Evolutionary conservation across 1,284 basidiomycete species (phyloP).

Genomic region (Rhizoctonia solani): DNA sequence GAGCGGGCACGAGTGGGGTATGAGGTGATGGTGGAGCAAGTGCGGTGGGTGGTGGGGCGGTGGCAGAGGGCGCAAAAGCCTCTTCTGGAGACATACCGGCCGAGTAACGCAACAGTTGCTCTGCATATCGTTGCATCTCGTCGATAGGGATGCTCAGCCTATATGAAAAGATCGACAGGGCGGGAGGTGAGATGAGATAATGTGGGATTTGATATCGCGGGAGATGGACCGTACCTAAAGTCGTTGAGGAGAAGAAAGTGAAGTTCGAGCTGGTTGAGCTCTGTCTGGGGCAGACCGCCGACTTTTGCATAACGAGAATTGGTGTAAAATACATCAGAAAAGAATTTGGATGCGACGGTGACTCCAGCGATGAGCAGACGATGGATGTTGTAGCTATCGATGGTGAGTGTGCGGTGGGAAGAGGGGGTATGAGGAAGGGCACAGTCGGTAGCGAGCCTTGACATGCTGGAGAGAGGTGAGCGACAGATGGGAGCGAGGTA

Average conservation of each 20-base stretch:
- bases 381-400: constrained; percentile 97
- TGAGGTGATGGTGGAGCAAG: neutral
- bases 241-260: constrained; percentile 97
- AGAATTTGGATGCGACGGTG: constrained; percentile 98
- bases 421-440: neutral
- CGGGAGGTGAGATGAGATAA: constrained; percentile 23
- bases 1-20: neutral
- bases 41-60: constrained; percentile 24
- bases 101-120: constrained; percentile 71
- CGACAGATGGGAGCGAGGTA: neutral
- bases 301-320: constrained; percentile 99
- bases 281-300: constrained; percentile 90
- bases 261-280: constrained; percentile 95
- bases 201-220: constrained; percentile 24
- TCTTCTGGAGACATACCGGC: constrained; percentile 31
- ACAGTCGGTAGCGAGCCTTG: constrained; percentile 57
- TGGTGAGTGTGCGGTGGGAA: constrained; percentile 73
- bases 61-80: constrained; percentile 31
- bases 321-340: constrained; percentile 99
- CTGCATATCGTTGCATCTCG: constrained; percentile 95
- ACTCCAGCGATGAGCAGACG: constrained; percentile 95
- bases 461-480: constrained; percentile 53
- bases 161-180: neutral
- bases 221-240: constrained; percentile 63
- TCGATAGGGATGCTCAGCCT: constrained; percentile 78